Conservation (phyloP, 1,139 yeast genomes). For the Hanseniaspora sp. region DNA sequence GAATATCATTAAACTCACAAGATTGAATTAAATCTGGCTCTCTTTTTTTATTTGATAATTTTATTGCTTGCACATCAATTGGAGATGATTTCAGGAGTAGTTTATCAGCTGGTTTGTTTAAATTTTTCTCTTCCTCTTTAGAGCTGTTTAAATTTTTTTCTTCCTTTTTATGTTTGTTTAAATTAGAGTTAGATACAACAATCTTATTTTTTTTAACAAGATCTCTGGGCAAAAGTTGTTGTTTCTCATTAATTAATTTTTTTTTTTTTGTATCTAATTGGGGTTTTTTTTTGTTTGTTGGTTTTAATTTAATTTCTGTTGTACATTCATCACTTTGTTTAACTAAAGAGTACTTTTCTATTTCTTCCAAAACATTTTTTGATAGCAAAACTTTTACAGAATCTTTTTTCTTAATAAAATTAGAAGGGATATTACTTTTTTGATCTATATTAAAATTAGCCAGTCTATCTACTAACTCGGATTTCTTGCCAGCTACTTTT, state of each 20-base stretch:
- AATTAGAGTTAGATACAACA: too few species aligned
- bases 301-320: not conserved
- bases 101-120: too few species aligned
- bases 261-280: too few species aligned
- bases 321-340: not conserved
- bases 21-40: not conserved
- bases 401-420: not conserved
- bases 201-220: too few species aligned
- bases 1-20: conserved; percentile 3
- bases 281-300: not conserved
- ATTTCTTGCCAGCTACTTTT: conserved; percentile 9
- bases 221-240: too few species aligned
- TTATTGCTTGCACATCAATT: too few species aligned
- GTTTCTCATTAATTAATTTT: too few species aligned
- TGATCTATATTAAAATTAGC: not conserved
- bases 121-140: too few species aligned
- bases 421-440: not conserved
- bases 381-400: not conserved
- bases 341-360: not conserved
- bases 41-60: not conserved
- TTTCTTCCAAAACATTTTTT: not conserved
- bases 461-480: conserved; percentile 6
- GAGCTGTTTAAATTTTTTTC: too few species aligned
- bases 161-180: too few species aligned
- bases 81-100: too few species aligned